Conservation (phyloP, 805 yeast species). For the Maudiozyma saulgeensis region DNA sequence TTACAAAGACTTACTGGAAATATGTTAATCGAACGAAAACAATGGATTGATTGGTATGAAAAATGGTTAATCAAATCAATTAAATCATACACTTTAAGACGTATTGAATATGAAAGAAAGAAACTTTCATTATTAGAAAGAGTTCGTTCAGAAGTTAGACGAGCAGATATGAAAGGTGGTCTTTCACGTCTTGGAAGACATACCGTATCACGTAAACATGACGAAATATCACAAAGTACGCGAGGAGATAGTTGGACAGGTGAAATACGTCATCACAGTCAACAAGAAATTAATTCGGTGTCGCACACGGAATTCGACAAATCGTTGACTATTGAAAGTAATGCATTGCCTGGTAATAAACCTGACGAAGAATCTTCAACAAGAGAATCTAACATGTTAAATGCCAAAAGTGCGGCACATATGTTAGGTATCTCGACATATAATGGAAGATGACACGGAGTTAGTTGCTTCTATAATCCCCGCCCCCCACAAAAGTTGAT, state of each 20-base stretch:
- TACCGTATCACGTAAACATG: constrained; percentile 24
- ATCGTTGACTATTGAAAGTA: constrained; percentile 1
- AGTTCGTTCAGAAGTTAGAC: constrained; percentile 60
- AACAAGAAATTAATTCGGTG: constrained; percentile 10
- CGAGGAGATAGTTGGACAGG: constrained; percentile 55
- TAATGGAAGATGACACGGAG: background rate
- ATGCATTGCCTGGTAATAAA: background rate
- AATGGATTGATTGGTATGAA: constrained; percentile 50
- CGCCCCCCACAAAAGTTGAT: background rate
- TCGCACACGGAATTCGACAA: constrained; percentile 22
- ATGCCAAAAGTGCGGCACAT: constrained; percentile 78
- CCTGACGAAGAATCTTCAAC: background rate
- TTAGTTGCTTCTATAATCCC: too few species aligned
- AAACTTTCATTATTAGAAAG: constrained; percentile 64
- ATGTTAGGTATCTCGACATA: constrained; percentile 62
- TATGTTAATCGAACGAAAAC: constrained; percentile 58
- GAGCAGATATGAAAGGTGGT: constrained; percentile 71
- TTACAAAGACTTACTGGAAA: constrained; percentile 78
- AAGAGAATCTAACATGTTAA: constrained; percentile 33
- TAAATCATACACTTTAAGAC: constrained; percentile 52
- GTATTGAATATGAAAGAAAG: constrained; percentile 80
- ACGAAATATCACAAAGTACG: constrained; percentile 35
- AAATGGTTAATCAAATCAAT: constrained; percentile 43
- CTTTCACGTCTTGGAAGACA: constrained; percentile 62
- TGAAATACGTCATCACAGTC: constrained; percentile 31